Conservation (phyloP, 495 filamentous ascomycete species). For the Hypoxylon cercidicola region DNA sequence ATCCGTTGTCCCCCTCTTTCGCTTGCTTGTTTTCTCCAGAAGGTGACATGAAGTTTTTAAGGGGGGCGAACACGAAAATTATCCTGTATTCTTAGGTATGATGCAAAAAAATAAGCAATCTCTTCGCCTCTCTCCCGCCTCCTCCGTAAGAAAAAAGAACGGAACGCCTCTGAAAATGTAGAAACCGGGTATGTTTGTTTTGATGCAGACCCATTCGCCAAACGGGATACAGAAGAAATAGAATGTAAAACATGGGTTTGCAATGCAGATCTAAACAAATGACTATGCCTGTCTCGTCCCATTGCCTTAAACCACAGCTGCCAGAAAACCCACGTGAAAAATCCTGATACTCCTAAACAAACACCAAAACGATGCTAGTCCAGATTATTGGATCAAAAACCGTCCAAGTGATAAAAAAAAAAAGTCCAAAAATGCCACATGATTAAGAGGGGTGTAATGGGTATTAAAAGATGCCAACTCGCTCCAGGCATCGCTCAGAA, state of each 20-base stretch:
- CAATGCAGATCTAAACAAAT: constrained; percentile 30
- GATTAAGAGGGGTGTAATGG: constrained; percentile 37
- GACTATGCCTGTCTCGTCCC: constrained; percentile 36
- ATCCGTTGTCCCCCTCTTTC: constrained; percentile 3
- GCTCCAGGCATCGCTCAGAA: constrained; percentile 23
- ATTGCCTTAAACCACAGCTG: constrained; percentile 24
- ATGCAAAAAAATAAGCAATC: constrained; percentile 36
- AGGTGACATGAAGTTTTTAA: background rate
- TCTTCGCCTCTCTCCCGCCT: constrained; percentile 15
- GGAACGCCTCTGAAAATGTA: constrained; percentile 41
- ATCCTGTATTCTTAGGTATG: constrained; percentile 36
- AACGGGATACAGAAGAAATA: constrained; percentile 25
- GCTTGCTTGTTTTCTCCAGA: background rate
- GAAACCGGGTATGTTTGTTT: constrained; percentile 40
- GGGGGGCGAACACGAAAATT: constrained; percentile 12
- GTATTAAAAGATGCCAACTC: constrained; percentile 30
- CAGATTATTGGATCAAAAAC: constrained; percentile 34
- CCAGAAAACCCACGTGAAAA: too few species aligned
- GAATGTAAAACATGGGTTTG: constrained; percentile 9
- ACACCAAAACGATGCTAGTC: constrained; percentile 44
- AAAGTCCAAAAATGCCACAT: constrained; percentile 11
- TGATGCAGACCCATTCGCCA: constrained; percentile 38
- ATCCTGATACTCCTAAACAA: constrained; percentile 40
- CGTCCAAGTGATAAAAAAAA: constrained; percentile 15
- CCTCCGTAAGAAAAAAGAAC: constrained; percentile 20